phyloP scores from a whole-genome alignment of 208 protist genomes.

The Trypanosoma conorhini region DNA sequence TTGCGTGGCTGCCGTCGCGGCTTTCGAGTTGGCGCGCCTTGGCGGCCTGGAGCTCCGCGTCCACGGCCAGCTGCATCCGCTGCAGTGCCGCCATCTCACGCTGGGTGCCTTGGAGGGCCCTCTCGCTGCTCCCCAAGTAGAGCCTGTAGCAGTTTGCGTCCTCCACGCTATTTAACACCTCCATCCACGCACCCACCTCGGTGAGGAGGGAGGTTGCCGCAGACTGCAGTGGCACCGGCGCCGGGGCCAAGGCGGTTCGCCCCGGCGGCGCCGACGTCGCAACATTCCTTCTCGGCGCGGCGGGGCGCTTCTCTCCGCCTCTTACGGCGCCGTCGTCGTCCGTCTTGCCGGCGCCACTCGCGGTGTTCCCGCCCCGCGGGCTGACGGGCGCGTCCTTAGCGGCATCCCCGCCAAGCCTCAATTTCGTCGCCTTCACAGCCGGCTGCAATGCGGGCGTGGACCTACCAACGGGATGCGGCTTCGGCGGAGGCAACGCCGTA shows the following conservation, averaged over 20 bases:
- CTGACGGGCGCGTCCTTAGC: not conserved
- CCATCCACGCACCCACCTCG: slow-evolving; percentile 19
- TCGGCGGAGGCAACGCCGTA: slow-evolving; percentile 8
- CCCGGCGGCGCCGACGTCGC: not conserved
- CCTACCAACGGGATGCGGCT: slow-evolving; percentile 8
- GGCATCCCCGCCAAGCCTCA: not conserved
- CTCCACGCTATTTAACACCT: not conserved
- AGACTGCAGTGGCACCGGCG: not conserved
- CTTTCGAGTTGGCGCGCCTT: slow-evolving; percentile 1
- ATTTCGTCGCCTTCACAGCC: not conserved
- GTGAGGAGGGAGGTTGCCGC: not conserved
- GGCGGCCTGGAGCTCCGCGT: slow-evolving; percentile 6
- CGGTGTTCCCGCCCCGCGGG: not conserved
- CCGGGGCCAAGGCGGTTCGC: not conserved
- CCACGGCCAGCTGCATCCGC: slow-evolving; percentile 13
- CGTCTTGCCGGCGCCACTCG: not conserved
- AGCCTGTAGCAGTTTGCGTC: not conserved
- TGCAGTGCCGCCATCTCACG: slow-evolving; percentile 4
- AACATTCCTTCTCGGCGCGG: not conserved
- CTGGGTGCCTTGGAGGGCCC: slow-evolving; percentile 1
- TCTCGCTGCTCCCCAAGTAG: slow-evolving; percentile 5
- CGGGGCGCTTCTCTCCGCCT: too few relatives aligned
- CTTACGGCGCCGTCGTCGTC: too few relatives aligned
- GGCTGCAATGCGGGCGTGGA: not conserved
- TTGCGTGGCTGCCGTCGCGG: slow-evolving; percentile 20